phyloP scores from a whole-genome alignment of 257 asterid species.

The Salvia splendens region DNA sequence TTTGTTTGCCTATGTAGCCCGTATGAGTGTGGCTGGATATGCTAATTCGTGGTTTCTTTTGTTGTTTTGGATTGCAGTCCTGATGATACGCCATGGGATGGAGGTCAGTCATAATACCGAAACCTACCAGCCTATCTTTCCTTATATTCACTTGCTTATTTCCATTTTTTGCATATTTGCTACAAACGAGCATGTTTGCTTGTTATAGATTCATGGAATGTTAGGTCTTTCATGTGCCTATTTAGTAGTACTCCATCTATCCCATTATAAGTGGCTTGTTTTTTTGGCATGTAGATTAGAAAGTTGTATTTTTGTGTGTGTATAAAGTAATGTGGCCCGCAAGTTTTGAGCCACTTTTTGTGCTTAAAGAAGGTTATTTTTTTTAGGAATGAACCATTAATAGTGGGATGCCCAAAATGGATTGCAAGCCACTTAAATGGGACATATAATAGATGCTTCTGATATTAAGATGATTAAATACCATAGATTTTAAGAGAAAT shows the following conservation, averaged over 20 bases:
- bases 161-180: neutral
- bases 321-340: too few relatives aligned
- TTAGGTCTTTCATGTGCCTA: conserved; percentile 12
- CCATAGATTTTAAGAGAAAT: conserved; percentile 9
- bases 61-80: conserved; percentile 62
- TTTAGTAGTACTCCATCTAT: neutral
- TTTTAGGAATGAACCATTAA: too few relatives aligned
- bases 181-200: neutral
- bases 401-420: too few relatives aligned
- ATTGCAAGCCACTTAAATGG: too few relatives aligned
- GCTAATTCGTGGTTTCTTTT: conserved; percentile 36
- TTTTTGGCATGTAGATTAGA: too few relatives aligned
- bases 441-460: neutral
- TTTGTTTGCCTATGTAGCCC: conserved; percentile 9
- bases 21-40: conserved; percentile 33
- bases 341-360: too few relatives aligned
- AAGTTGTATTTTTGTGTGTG: too few relatives aligned
- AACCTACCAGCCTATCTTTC: neutral
- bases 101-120: conserved; percentile 54
- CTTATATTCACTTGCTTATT: neutral
- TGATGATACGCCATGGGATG: conserved; percentile 94
- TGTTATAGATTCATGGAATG: neutral
- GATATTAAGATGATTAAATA: conserved; percentile 1
- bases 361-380: too few relatives aligned
- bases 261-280: too few relatives aligned